These are phyloP conservation scores for Populus simonii DNA, from an alignment of 345 rosid species.

Conservation along the genomic window DNA sequence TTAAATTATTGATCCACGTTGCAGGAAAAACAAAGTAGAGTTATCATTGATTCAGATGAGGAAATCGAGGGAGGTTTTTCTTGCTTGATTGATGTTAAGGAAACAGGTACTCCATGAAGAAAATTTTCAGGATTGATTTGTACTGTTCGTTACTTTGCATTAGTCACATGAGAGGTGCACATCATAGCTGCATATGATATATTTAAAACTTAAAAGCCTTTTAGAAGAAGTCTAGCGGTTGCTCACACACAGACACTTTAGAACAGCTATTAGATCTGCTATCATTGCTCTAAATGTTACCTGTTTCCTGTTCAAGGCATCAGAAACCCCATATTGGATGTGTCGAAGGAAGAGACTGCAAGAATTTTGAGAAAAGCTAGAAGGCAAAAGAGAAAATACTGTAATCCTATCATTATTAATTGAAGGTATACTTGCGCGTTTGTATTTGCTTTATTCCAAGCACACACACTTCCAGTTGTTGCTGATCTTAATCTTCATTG, in stretches of 20 bases:
- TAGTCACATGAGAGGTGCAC: background rate
- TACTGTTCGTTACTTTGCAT: background rate
- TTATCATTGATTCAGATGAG: constrained; percentile 69
- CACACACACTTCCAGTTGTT: background rate
- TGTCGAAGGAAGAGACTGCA: constrained; percentile 57
- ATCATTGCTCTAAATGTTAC: background rate
- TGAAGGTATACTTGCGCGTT: constrained; percentile 40
- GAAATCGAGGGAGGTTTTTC: constrained; percentile 70
- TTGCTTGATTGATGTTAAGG: constrained; percentile 58
- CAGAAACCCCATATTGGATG: constrained; percentile 34
- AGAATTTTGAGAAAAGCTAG: constrained; percentile 70
- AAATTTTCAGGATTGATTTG: background rate
- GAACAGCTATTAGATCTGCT: background rate
- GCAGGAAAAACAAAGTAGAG: constrained; percentile 47
- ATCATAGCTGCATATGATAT: background rate
- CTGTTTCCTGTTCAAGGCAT: constrained; percentile 15
- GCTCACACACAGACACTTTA: no score
- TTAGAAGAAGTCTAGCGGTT: background rate
- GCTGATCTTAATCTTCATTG: background rate
- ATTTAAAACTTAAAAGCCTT: background rate
- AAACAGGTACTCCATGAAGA: constrained; percentile 42
- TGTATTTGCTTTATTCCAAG: background rate
- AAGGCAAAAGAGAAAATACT: constrained; percentile 64
- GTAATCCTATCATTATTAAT: constrained; percentile 60
- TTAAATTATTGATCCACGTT: constrained; percentile 6